Evolutionary conservation across 345 rosid species (phyloP).

Genomic region (Eucalyptus cladocalyx): DNA sequence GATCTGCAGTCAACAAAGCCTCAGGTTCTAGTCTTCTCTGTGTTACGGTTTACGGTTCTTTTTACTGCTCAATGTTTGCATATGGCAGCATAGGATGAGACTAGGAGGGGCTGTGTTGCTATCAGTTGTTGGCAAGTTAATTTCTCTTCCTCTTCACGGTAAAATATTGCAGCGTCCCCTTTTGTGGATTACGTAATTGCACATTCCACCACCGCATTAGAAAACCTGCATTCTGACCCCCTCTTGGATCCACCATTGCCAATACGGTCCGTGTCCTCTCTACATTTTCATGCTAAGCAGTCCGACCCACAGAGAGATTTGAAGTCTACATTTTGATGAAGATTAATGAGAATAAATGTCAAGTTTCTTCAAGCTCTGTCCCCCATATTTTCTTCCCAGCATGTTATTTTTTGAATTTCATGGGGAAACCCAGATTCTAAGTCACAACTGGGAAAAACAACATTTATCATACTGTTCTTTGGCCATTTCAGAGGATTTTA

Average conservation of each 20-base stretch:
- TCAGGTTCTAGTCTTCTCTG: slow-evolving; percentile 32
- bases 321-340: not conserved
- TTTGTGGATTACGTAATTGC: not conserved
- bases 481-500: not conserved
- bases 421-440: not conserved
- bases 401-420: not conserved
- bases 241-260: not conserved
- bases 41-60: not conserved
- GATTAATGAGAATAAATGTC: not conserved
- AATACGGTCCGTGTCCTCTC: not conserved
- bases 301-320: not conserved
- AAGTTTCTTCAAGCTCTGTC: not conserved
- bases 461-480: not conserved
- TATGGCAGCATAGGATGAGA: not conserved
- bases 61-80: not conserved
- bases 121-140: not conserved
- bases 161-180: not conserved
- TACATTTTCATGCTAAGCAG: not conserved
- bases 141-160: not conserved
- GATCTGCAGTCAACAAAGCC: slow-evolving; percentile 91
- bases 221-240: not conserved
- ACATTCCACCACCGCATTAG: not conserved
- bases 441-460: not conserved
- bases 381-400: not conserved
- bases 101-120: not conserved